Percentiles rank a stretch among this genome's conserved stretches.
These are phyloP conservation scores for Teratosphaeria gauchensis DNA, from an alignment of 2,329 filamentous ascomycete species.

Conservation along the genomic window DNA sequence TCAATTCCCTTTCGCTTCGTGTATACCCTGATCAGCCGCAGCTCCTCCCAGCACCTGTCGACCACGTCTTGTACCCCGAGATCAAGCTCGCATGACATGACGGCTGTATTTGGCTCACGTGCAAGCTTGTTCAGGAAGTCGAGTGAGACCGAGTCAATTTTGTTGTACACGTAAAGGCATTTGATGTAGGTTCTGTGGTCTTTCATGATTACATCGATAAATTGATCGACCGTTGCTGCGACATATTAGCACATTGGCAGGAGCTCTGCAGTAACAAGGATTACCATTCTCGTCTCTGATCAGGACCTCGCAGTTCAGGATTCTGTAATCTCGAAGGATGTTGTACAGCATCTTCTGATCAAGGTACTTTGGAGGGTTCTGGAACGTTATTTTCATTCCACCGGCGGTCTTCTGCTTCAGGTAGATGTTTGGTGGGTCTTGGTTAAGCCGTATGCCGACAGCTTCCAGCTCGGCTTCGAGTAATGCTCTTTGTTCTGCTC, in stretches of 20 bases:
- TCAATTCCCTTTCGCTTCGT: conserved; percentile 91
- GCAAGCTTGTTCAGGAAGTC: conserved; percentile 89
- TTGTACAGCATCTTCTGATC: conserved; percentile 99
- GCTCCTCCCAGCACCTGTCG: conserved; percentile 88
- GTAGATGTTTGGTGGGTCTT: conserved; percentile 95
- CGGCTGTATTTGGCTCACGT: conserved; percentile 82
- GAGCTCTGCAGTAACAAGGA: neutral
- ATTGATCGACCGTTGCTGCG: conserved; percentile 82
- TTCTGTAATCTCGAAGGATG: conserved; percentile 96
- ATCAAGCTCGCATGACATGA: conserved; percentile 96
- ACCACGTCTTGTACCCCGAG: conserved; percentile 89
- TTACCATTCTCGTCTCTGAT: conserved; percentile 79
- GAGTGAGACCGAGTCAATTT: conserved; percentile 89
- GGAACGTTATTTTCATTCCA: conserved; percentile 98
- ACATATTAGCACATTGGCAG: neutral
- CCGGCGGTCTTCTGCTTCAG: conserved; percentile 92
- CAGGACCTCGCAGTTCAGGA: conserved; percentile 93
- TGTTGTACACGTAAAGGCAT: conserved; percentile 97
- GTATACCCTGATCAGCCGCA: conserved; percentile 83
- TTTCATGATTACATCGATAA: conserved; percentile 99
- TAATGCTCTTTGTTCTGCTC: conserved; percentile 80
- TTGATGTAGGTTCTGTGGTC: conserved; percentile 96
- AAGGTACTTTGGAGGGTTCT: conserved; percentile 74
- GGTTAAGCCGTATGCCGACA: conserved; percentile 87
- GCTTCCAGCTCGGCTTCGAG: conserved; percentile 89